Base-by-base conservation (phyloP, 495 filamentous ascomycete species). In the Podospora pseudocomata region DNA sequence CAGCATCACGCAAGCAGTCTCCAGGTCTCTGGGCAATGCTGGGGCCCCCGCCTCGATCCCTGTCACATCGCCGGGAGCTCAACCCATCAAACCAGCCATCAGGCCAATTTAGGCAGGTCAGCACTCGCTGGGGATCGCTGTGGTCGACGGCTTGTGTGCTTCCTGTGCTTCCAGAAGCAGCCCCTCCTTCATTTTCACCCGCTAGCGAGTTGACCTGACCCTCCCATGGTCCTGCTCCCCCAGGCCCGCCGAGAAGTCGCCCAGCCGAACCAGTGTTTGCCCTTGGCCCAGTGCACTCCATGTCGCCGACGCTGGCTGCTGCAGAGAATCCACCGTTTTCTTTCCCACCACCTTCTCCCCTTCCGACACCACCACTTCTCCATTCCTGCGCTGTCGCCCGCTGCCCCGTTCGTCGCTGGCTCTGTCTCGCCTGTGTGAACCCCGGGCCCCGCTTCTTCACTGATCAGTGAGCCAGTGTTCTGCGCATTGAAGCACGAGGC, bases 91-190 rank as follows among this genome's bases (percentile, higher is more conserved):
- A 44, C 75, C 70, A 76, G 75, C 76, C 75, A 67, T 78, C 75
- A 73, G 59, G 60, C 76, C 75, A 70, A 73, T 77, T 78, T 78
- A 77, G 76, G 76, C 76, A 78, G 76, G 76, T 78, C 73, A 67
- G 56, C 67, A 62, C 70, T 73, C 64, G 55, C 61, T 49, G 63
- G 72, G 72, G 68, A 71, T 7, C 30, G 61, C 67, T 68, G 30
- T 49, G 63, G 59, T 32, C 27, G 58, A 65, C 68, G 30, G 28
- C 13, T 18, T 18, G 74, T 73, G 73, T 75, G 71, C 28, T 34
- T 63, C 61, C 16, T 55, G 53, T 67, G 65, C 65, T 70, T 67
- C 65, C 57, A 65, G 69, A 67, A 66, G 60, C 65, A 63, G 32
- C 59, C 59, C 39, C 4, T 60, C 60, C 57, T 23, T 56, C n/a